These are phyloP conservation scores for Ophiobolus disseminans DNA, from an alignment of 2,329 filamentous ascomycete species.

Conservation along the genomic window DNA sequence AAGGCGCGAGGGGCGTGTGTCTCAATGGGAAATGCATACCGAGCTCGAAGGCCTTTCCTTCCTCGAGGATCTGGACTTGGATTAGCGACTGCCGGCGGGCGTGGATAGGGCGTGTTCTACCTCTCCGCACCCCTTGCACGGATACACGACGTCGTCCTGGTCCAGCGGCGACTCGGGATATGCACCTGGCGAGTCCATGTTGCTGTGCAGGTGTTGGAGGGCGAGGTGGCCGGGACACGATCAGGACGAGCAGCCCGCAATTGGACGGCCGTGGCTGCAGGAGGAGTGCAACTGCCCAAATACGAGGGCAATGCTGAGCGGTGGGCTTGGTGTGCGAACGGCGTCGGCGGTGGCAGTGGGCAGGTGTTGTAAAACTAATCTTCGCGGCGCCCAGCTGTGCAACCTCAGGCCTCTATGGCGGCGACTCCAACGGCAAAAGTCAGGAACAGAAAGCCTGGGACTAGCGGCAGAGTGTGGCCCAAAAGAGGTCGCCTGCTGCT, in stretches of 20 bases:
- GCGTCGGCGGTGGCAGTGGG: slow-evolving; percentile 3
- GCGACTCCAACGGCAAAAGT: not conserved
- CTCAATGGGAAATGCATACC: slow-evolving; percentile 64
- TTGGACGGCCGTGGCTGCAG: not conserved
- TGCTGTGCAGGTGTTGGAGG: no score
- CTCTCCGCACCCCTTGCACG: slow-evolving; percentile 69
- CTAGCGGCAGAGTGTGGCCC: not conserved
- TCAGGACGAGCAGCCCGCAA: no score
- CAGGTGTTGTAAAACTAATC: not conserved
- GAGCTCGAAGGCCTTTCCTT: slow-evolving; percentile 97
- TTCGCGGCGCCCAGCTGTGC: slow-evolving; percentile 2
- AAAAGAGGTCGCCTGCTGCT: not conserved
- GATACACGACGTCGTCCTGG: slow-evolving; percentile 61
- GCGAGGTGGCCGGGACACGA: no score
- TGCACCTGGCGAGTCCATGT: slow-evolving; percentile 63
- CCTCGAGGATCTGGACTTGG: slow-evolving; percentile 82
- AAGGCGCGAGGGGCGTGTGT: slow-evolving; percentile 24
- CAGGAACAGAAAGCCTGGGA: not conserved
- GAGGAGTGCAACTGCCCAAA: not conserved
- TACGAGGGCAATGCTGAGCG: not conserved
- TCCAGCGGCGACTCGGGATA: slow-evolving; percentile 60
- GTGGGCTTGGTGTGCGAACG: not conserved
- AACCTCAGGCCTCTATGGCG: not conserved
- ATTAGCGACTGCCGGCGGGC: slow-evolving; percentile 23
- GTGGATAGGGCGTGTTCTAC: slow-evolving; percentile 24